A percentile compares a stretch with the other conserved stretches of the same genome.
phyloP scores from a whole-genome alignment of 805 yeast species.

The Nakazawaea wickerhamii region DNA sequence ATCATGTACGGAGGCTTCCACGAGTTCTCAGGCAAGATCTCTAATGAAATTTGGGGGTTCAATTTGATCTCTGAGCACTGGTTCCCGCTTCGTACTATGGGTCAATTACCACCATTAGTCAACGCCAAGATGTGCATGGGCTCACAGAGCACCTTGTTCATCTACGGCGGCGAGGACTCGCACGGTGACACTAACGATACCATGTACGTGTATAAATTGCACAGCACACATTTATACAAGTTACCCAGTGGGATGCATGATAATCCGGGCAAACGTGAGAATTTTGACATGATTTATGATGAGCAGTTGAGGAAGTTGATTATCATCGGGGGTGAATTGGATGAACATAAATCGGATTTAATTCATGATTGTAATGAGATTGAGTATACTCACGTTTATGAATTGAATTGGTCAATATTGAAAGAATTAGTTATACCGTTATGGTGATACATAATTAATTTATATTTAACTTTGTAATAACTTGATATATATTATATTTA shows the following conservation, averaged over 20 bases:
- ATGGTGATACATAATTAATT: background rate
- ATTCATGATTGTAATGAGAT: constrained; percentile 10
- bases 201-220: constrained; percentile 4
- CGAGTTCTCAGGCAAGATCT: background rate
- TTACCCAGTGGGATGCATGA: background rate
- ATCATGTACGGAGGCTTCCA: constrained; percentile 5
- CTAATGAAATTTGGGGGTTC: constrained; percentile 5
- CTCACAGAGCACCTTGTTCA: background rate
- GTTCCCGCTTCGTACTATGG: background rate
- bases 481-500: no score
- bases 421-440: background rate
- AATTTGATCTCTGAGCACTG: constrained; percentile 5
- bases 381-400: constrained; percentile 3
- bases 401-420: constrained; percentile 2
- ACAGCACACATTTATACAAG: background rate
- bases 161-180: background rate
- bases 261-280: background rate
- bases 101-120: background rate
- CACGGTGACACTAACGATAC: background rate
- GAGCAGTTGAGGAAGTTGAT: constrained; percentile 3
- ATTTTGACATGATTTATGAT: constrained; percentile 6
- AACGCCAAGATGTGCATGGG: background rate
- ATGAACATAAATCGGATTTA: background rate
- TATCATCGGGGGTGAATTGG: constrained; percentile 1
- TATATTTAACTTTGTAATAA: no score